Conservation (phyloP, 2,329 filamentous ascomycete genomes). For the Pezicula neosporulosa region DNA sequence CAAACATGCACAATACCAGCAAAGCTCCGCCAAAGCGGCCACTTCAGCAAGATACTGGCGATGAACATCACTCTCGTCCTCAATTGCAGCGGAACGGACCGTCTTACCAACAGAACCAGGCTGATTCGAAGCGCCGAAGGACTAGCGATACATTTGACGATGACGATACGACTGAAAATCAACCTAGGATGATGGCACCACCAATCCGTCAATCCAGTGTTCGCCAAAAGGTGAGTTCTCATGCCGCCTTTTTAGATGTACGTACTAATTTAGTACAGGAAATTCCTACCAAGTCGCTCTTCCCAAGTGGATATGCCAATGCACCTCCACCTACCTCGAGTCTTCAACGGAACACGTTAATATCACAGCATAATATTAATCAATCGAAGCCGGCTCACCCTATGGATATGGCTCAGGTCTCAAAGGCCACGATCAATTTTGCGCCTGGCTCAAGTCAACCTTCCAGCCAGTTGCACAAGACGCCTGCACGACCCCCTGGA, state of each 20-base stretch:
- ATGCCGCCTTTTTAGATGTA: slow-evolving; percentile 30
- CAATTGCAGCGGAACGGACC: slow-evolving; percentile 52
- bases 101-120: slow-evolving; percentile 65
- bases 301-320: slow-evolving; percentile 58
- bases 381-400: slow-evolving; percentile 64
- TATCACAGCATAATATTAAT: slow-evolving; percentile 60
- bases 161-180: slow-evolving; percentile 57
- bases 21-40: slow-evolving; percentile 75
- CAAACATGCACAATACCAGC: slow-evolving; percentile 56
- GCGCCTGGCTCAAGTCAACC: slow-evolving; percentile 63
- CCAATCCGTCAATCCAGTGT: slow-evolving; percentile 79
- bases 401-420: slow-evolving; percentile 81
- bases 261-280: slow-evolving; percentile 48
- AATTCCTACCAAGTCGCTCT: slow-evolving; percentile 54
- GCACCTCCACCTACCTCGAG: slow-evolving; percentile 42
- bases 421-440: slow-evolving; percentile 87
- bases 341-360: slow-evolving; percentile 55
- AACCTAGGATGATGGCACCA: slow-evolving; percentile 71
- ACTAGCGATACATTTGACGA: slow-evolving; percentile 67
- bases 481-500: slow-evolving; percentile 56
- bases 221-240: slow-evolving; percentile 34
- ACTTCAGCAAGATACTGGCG: slow-evolving; percentile 60
- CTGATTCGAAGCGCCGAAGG: slow-evolving; percentile 67
- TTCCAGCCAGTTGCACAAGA: slow-evolving; percentile 58
- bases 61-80: slow-evolving; percentile 41